Conservation (phyloP, 345 rosid species). For the Reutealis trisperma region DNA sequence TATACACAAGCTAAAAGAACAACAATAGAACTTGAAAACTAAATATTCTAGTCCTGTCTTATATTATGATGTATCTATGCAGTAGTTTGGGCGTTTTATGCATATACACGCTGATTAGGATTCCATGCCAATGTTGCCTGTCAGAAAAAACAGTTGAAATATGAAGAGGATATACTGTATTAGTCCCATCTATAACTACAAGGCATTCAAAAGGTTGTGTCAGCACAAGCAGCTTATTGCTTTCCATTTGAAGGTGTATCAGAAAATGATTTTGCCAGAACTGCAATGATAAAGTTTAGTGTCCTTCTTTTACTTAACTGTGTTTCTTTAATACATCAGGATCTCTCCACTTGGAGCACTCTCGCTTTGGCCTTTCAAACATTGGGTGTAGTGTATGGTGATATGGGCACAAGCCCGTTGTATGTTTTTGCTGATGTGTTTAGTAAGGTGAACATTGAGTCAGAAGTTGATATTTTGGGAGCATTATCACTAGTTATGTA, state of each 20-base stretch:
- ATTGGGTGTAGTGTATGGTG: conserved; percentile 96
- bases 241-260: not conserved
- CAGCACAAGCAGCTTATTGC: not conserved
- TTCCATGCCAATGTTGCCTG: not conserved
- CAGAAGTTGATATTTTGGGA: conserved; percentile 90
- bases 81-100: not conserved
- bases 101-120: not conserved
- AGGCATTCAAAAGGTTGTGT: not conserved
- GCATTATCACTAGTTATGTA: conserved; percentile 92
- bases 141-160: not conserved
- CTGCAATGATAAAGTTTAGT: not conserved
- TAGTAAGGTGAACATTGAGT: conserved; percentile 74
- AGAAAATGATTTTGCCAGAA: not conserved
- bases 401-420: conserved; percentile 95
- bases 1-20: not conserved
- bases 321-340: conserved; percentile 49
- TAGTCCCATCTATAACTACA: not conserved
- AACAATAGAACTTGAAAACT: not conserved
- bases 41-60: not conserved
- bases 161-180: not conserved
- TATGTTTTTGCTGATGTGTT: conserved; percentile 93
- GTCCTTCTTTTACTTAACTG: conserved; percentile 15
- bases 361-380: conserved; percentile 93
- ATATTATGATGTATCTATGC: not conserved
- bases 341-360: conserved; percentile 59